phyloP scores from a whole-genome alignment of 2,329 filamentous ascomycete species.

The Colletotrichum shisoi region DNA sequence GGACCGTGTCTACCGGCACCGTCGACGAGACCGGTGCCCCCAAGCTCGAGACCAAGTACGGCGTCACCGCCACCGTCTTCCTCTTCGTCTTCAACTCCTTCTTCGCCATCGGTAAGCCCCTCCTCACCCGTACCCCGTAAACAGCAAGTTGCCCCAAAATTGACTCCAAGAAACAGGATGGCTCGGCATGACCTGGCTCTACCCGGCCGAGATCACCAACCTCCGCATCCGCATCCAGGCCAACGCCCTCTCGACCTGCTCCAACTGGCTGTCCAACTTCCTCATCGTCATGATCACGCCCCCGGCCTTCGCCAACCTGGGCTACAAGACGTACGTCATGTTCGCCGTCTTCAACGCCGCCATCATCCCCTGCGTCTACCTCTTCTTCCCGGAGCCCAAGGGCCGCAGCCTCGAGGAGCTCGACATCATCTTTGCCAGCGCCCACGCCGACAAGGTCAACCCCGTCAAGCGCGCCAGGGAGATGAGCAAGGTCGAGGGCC shows the following conservation, averaged over 20 bases:
- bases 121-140: rapidly evolving
- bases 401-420: slow-evolving; percentile 68
- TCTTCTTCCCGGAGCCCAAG: slow-evolving; percentile 64
- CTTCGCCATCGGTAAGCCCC: slow-evolving; percentile 57
- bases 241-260: slow-evolving; percentile 69
- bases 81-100: slow-evolving; percentile 70
- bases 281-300: slow-evolving; percentile 73
- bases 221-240: slow-evolving; percentile 67
- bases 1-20: slow-evolving; percentile 45
- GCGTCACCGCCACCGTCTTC: slow-evolving; percentile 54
- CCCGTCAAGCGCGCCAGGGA: slow-evolving; percentile 44
- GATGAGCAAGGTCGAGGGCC: slow-evolving; percentile 41
- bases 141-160: not conserved
- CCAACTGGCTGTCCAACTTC: slow-evolving; percentile 70
- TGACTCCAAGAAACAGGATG: slow-evolving; percentile 48
- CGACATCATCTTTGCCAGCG: slow-evolving; percentile 53
- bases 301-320: slow-evolving; percentile 62
- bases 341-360: slow-evolving; percentile 63
- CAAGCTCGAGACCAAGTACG: slow-evolving; percentile 43
- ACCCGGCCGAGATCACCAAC: slow-evolving; percentile 68
- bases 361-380: slow-evolving; percentile 61
- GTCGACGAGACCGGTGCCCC: slow-evolving; percentile 45
- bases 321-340: slow-evolving; percentile 64
- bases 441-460: slow-evolving; percentile 43
- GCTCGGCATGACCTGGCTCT: slow-evolving; percentile 69